A percentile compares a stretch with the other conserved stretches of the same genome.
Conservation (phyloP, 805 yeast genomes). For the Cyberlindnera mississippiensis region DNA sequence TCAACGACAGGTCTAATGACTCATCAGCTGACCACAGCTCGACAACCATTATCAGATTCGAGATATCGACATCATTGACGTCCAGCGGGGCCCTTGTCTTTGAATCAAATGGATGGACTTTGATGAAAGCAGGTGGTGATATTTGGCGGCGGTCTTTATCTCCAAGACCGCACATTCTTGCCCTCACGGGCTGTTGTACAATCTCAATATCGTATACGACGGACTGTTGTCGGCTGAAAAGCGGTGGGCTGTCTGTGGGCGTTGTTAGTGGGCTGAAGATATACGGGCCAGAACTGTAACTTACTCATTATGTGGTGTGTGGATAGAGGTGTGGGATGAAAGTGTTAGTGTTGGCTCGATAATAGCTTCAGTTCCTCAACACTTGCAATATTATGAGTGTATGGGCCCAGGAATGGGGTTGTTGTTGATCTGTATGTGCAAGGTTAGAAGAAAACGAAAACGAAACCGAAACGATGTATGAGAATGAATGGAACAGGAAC, state of each 20-base stretch:
- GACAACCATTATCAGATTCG: constrained; percentile 34
- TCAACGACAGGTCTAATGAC: constrained; percentile 17
- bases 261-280: too few species aligned
- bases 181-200: constrained; percentile 41
- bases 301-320: too few species aligned
- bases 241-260: neutral
- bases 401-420: too few species aligned
- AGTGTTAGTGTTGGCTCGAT: too few species aligned
- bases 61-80: constrained; percentile 30
- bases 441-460: too few species aligned
- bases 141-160: constrained; percentile 36
- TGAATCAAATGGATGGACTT: constrained; percentile 19
- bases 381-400: too few species aligned
- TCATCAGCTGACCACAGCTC: constrained; percentile 39
- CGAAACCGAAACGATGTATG: too few species aligned
- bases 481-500: too few species aligned
- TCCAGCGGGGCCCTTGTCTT: constrained; percentile 26
- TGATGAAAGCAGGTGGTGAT: constrained; percentile 32
- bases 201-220: constrained; percentile 27
- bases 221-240: constrained; percentile 2
- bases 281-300: too few species aligned
- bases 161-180: constrained; percentile 45
- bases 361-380: too few species aligned
- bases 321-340: too few species aligned
- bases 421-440: too few species aligned